These are phyloP conservation scores for Annona squamosa DNA, from an alignment of 164 flowering plant species.

Conservation along the genomic window DNA sequence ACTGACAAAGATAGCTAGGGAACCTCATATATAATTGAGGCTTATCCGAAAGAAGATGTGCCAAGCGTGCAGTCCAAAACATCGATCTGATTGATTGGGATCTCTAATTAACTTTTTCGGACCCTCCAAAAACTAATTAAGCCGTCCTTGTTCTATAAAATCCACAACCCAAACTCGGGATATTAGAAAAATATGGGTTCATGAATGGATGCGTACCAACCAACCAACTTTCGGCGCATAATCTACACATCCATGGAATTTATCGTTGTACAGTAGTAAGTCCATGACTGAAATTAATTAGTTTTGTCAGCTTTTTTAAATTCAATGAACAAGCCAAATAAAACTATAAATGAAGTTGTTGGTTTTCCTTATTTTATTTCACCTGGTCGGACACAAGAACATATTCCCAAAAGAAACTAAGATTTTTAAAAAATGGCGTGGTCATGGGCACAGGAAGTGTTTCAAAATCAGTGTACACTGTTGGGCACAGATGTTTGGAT, in stretches of 20 bases:
- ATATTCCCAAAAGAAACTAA: background rate
- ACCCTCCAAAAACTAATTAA: background rate
- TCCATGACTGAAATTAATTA: background rate
- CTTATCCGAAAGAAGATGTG: background rate
- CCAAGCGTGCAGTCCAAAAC: background rate
- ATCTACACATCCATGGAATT: background rate
- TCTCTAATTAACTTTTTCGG: background rate
- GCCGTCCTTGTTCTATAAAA: too few relatives aligned
- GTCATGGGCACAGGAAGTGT: too few relatives aligned
- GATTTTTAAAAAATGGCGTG: too few relatives aligned
- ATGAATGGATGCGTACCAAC: background rate
- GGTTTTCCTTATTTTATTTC: background rate
- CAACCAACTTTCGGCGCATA: background rate
- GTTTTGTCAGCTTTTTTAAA: background rate
- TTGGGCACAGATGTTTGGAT: too few relatives aligned
- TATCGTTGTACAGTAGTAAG: background rate
- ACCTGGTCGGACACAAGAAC: background rate
- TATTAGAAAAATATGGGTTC: background rate
- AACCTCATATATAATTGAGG: too few relatives aligned
- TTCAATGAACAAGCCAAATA: background rate
- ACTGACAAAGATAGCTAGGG: too few relatives aligned
- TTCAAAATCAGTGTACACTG: too few relatives aligned
- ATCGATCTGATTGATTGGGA: background rate
- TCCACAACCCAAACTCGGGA: too few relatives aligned
- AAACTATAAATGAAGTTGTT: background rate